Base-by-base conservation (phyloP, 2,329 filamentous ascomycete genomes). In the Cladophialophora yegresii region DNA sequence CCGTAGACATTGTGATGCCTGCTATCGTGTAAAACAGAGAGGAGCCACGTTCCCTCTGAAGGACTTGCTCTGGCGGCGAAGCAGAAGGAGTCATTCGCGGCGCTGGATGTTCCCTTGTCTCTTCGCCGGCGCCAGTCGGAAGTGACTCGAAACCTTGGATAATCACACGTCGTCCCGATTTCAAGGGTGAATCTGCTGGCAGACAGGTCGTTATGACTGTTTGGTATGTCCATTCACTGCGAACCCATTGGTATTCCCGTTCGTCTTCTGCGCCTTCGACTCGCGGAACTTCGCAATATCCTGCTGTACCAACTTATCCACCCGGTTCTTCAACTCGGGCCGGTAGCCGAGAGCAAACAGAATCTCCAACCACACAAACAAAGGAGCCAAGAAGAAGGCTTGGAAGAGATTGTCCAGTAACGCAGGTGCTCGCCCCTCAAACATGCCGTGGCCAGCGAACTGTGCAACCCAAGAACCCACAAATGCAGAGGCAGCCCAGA, bases 281-380 rank as follows among this genome's bases (percentile, higher is more conserved):
- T 83, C 80, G 72, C 81, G 87, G 75, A 92, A 88, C 77, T 92
- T 95, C 71, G 85, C 83, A 69, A 97, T 84, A 75, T 96, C 91
- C 71, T 85, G 81, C 74, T 87, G 79, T 3, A 97, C 91, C 43
- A 85, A 87, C 75, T 88, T 87, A 67, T 93, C 87, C 51, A 98
- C 86, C 57, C 93, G 87, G 66, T 85, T 84, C 79, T 93, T 92
- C 71, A 99, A 82, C 76, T 96, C 92, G 1, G 89, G 90, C 65
- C 95, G 86, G 78, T 98, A 99, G 55, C 95, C 95, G 57, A 96
- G 85, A 73, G 84, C 87, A 81, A 99, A 99, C 28, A 99, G 83
- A 26, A 96, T 79, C 80, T 98, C 93, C 72, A 99, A 89, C 91
- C 95, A 99, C 64, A 98, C 93, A 72, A 98, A 99, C 73, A 99